phyloP scores from a whole-genome alignment of 2,329 filamentous ascomycete genomes.

The Colletotrichum liaoningense region DNA sequence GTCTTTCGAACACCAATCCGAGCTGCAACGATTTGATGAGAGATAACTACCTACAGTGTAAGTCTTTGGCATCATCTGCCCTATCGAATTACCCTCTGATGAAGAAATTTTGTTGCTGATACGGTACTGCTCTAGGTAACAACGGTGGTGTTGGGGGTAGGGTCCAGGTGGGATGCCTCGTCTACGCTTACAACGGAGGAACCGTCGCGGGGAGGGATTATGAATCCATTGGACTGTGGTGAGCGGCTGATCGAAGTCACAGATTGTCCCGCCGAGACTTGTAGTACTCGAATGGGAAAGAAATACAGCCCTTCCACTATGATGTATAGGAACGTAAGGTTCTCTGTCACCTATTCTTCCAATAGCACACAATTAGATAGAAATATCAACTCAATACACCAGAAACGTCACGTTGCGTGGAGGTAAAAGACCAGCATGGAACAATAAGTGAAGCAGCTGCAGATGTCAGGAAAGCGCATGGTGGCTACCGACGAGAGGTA shows the following conservation, averaged over 20 bases:
- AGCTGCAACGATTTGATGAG: neutral
- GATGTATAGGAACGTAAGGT: no score
- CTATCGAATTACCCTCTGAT: neutral
- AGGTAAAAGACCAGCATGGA: no score
- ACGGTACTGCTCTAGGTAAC: neutral
- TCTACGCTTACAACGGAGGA: constrained; percentile 6
- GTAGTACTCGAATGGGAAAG: no score
- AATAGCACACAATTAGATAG: no score
- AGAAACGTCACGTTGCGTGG: no score
- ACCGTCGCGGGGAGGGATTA: neutral
- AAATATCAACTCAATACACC: no score
- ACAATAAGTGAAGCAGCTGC: no score
- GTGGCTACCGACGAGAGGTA: no score
- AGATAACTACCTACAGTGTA: neutral
- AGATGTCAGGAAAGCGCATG: no score
- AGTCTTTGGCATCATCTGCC: neutral
- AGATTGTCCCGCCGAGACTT: no score
- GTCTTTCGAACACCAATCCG: neutral
- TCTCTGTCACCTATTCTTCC: no score
- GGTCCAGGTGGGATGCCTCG: neutral
- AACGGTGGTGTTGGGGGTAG: neutral
- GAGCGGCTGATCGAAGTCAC: neutral
- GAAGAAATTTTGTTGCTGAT: neutral
- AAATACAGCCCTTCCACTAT: no score
- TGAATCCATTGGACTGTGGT: neutral